These are phyloP conservation scores for Aspergillus ochraceoroseus DNA, from an alignment of 2,329 filamentous ascomycete genomes.

Conservation along the genomic window DNA sequence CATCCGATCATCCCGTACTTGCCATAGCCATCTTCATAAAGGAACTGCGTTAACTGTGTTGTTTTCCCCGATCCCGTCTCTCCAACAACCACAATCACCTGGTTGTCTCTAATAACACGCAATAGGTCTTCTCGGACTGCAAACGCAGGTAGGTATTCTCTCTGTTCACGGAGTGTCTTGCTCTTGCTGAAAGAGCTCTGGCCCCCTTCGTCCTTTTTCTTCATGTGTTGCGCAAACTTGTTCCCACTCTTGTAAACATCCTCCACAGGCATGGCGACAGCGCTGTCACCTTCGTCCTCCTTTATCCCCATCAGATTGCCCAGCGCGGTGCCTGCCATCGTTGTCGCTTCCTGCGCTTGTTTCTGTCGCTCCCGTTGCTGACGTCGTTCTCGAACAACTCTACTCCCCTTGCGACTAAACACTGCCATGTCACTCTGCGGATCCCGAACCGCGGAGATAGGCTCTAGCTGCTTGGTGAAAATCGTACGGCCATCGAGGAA, in stretches of 20 bases:
- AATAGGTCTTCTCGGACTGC: slow-evolving; percentile 90
- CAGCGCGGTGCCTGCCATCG: slow-evolving; percentile 80
- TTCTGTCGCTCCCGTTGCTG: slow-evolving; percentile 90
- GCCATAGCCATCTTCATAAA: slow-evolving; percentile 92
- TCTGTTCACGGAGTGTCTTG: slow-evolving; percentile 83
- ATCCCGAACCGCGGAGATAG: slow-evolving; percentile 86
- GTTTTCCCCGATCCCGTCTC: slow-evolving; percentile 98
- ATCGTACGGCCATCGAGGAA: slow-evolving; percentile 93
- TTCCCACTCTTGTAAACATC: slow-evolving; percentile 61
- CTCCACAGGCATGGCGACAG: slow-evolving; percentile 68
- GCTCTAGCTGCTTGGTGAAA: slow-evolving; percentile 95
- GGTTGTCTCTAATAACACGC: slow-evolving; percentile 89
- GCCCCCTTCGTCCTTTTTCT: slow-evolving; percentile 66
- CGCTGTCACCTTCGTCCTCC: slow-evolving; percentile 83
- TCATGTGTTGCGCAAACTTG: slow-evolving; percentile 88
- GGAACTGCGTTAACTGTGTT: slow-evolving; percentile 91
- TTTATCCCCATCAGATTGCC: slow-evolving; percentile 96
- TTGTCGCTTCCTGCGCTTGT: slow-evolving; percentile 92
- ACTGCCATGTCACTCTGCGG: slow-evolving; percentile 98
- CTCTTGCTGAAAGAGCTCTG: slow-evolving; percentile 90
- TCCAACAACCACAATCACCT: slow-evolving; percentile 93
- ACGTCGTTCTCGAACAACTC: slow-evolving; percentile 82
- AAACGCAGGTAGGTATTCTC: slow-evolving; percentile 91
- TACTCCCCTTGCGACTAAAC: slow-evolving; percentile 91
- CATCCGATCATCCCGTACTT: slow-evolving; percentile 87